Base-by-base conservation (phyloP, 2,329 filamentous ascomycete genomes). In the Pseudogymnoascus sp. region DNA sequence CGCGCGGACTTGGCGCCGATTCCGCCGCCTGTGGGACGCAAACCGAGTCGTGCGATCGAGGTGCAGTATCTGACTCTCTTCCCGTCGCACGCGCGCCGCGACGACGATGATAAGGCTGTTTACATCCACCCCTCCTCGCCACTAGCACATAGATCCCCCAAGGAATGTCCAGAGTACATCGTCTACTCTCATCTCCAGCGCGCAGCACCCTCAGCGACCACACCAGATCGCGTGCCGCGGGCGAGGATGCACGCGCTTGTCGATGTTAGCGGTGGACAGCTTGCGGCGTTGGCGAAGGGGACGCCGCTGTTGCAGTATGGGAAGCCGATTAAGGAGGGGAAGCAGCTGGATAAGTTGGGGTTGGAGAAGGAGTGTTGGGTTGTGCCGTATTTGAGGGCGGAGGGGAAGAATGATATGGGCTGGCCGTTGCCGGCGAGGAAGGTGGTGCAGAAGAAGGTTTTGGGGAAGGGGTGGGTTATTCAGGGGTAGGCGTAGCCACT, bases 191-290 rank as follows among this genome's bases (percentile, higher is more conserved):
- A 93, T 71, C 84, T 99, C 3, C 93, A 96, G 73, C 86, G 86
- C 64, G 79, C 85, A 2, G 78, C 82, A 0, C 77, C 81, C 0
- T 75, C 80, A 0, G 77, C 84, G 3, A 77, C 81, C 0, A 67
- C 64, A 0, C 67, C 72, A 5, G 76, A 80, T 21, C 81, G 81
- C 26, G 87, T 86, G 70, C 81, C 87, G 16, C 91, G 89, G 76
- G 92, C 91, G 31, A 80, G 95, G 47, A 96, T 99, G 89, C 90
- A 93, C 72, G 84, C 93, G 3, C 81, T 99, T 18, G 93, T 92
- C 2, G 85, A 93, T 29, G 80, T 96, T 5, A 89, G 86, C 14
- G 88, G 86, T 1, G 82, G 83, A 2, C 90, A 96, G 73, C 81
- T 99, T 5, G 85, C 89, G 3, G 86, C 85, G 1, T 79, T 97